Evolutionary conservation across 768 basidiomycete species (phyloP), one percentile per base, ranked within the genome.

Genomic region (Cantharellus anzutake): DNA sequence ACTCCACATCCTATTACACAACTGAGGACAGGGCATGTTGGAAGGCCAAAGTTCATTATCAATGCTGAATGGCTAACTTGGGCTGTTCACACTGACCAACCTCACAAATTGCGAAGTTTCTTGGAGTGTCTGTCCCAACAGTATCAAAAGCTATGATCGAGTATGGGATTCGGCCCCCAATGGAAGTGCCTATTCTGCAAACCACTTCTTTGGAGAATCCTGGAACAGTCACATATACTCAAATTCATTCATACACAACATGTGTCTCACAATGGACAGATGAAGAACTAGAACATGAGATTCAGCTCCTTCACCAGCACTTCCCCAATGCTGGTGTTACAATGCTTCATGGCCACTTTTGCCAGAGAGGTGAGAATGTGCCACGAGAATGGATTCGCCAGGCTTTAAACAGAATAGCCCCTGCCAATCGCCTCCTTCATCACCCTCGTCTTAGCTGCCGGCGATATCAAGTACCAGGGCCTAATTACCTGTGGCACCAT

Each of bases 401-500:
- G 11, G 11, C 44, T 11, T 48, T 48, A 48, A 11, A 11, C 29
- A 11, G 29, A 11, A 48, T 48, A 11, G 44, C 11, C 29, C 44
- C 44, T 11, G 29, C 29, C 11, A 11, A 48, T 11, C 44, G 29
- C 29, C 44, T 63, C 2, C 65, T 65, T 44, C 20, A 62, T n/a
- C 34, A 60, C 3, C 58, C 51, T 29, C 20, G 20, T 3, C 67
- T 68, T 41, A 57, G 55, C 7, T 58, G 64, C 2, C 58, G 63
- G 0, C 40, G 11, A 20, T 68, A 68, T 48, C 14, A 37, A 1
- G 67, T 68, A 14, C 60, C 67, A 11, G 67, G 67, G 5, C 64
- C 67, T 2, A 67, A 68, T 52, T 58, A 63, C n/a, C 57, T 68
- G 4, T 68, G 66, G 66, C 67, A 67, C 50, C 67, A 68, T 51